Evolutionary conservation across 176 grass and related monocot genomes (phyloP).

Genomic region (Calamus simplicifolius): DNA sequence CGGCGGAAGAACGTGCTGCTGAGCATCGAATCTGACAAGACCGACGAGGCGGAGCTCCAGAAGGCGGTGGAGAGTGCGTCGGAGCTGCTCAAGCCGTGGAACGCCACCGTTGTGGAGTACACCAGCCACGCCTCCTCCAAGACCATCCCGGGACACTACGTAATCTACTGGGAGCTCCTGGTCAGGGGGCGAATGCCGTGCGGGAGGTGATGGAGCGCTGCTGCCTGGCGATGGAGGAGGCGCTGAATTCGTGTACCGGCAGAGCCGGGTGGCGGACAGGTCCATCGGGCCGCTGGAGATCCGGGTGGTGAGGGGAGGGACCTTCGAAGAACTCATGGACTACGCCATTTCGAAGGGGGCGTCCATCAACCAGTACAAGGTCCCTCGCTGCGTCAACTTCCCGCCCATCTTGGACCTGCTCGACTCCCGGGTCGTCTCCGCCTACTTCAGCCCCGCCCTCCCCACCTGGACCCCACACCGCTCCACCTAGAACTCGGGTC

Average conservation of each 20-base stretch:
- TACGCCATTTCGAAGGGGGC: slow-evolving; percentile 86
- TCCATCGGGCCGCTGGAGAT: slow-evolving; percentile 94
- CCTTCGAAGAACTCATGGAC: slow-evolving; percentile 95
- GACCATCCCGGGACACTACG: slow-evolving; percentile 79
- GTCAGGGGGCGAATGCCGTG: slow-evolving; percentile 5
- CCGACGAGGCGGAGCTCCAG: slow-evolving; percentile 92
- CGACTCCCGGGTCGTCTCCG: slow-evolving; percentile 80
- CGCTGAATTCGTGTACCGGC: slow-evolving; percentile 73
- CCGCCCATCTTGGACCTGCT: slow-evolving; percentile 83
- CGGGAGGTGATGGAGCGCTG: slow-evolving; percentile 38
- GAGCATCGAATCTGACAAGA: slow-evolving; percentile 95
- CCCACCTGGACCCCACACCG: slow-evolving; percentile 61
- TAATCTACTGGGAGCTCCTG: slow-evolving; percentile 91
- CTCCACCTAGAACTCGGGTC: slow-evolving; percentile 12
- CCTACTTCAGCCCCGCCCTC: slow-evolving; percentile 67
- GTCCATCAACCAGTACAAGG: slow-evolving; percentile 95
- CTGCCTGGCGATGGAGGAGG: slow-evolving; percentile 86
- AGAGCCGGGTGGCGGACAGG: slow-evolving; percentile 80
- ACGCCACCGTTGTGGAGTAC: slow-evolving; percentile 77
- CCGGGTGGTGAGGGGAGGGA: slow-evolving; percentile 60
- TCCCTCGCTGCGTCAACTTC: slow-evolving; percentile 78
- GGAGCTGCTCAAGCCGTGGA: slow-evolving; percentile 58
- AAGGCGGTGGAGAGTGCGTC: slow-evolving; percentile 70
- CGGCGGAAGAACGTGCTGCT: slow-evolving; percentile 94
- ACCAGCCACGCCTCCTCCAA: slow-evolving; percentile 81